Base-by-base conservation (phyloP, 2,329 filamentous ascomycete species). In the Scytalidium sp. region DNA sequence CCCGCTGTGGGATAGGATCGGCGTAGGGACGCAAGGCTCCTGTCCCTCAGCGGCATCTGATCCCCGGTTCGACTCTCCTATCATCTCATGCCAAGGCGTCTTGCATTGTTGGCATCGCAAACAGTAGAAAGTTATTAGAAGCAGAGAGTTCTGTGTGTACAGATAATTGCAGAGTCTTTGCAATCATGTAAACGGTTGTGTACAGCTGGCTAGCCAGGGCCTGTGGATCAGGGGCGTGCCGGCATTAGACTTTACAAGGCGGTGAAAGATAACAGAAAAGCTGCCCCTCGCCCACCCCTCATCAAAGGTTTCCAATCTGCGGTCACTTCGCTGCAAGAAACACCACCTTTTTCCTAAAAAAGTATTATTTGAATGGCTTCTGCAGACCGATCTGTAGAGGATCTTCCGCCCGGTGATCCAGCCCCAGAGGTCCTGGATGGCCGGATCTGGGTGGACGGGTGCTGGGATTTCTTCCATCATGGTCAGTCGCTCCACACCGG, bases 381-480 rank as follows among this genome's bases (percentile, higher is more conserved):
- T 15, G 17, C 32, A 36, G 32, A 43, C 19, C 50, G 47, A 20
- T 3, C 48, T 41, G 60, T 61, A 39, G 51, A 52, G 41, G 55
- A 53, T 7, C 50, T 46, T 10, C 64, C 64, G 17, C 52, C 55
- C 40, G 64, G 64, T 5, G 57, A 63, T 6, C 51, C 62, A 19
- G 62, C 63, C 6, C 53, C 60, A n/a, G 60, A 62, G 47, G 56
- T 67, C 17, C 53, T 65, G 6, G 78, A 86, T 50, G 84, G 88
- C 61, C 85, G 93, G 58, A 89, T 99, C 63, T 99, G 95, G 95
- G 88, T 99, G 21, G 94, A 99, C 68, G 94, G 94, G 55, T 99
- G 94, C 78, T 99, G 97, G 74, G 94, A 99, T 75, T 99, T 99
- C 72, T 95, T 92, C 73, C 94, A 99, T 69, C 94, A 97, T 68